Conservation (phyloP, 805 yeast species). For the Blastobotrys chiropterorum region DNA sequence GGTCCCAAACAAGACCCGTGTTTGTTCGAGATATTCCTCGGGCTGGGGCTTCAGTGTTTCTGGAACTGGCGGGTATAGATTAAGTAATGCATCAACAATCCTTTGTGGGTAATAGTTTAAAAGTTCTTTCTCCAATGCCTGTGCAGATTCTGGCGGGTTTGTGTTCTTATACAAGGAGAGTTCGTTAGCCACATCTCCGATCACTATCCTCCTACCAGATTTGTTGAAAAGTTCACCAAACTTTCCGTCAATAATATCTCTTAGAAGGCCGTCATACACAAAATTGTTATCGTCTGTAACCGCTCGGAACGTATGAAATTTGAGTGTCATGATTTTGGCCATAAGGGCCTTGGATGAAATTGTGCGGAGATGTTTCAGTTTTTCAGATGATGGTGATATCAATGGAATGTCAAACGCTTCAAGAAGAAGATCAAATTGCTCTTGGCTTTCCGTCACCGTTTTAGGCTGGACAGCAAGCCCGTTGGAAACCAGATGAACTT, state of each 20-base stretch:
- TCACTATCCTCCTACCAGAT: neutral
- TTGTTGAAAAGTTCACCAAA: slow-evolving; percentile 9
- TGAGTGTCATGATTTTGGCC: slow-evolving; percentile 26
- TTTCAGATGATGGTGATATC: slow-evolving; percentile 18
- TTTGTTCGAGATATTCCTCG: neutral
- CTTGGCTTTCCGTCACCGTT: slow-evolving; percentile 30
- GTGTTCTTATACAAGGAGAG: neutral
- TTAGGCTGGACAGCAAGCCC: slow-evolving; percentile 37
- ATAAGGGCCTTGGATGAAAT: slow-evolving; percentile 19
- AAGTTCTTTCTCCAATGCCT: slow-evolving; percentile 18
- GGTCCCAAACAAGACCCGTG: slow-evolving; percentile 26
- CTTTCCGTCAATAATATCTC: slow-evolving; percentile 27
- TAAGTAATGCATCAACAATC: slow-evolving; percentile 24
- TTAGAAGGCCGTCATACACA: slow-evolving; percentile 28
- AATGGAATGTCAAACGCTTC: slow-evolving; percentile 23
- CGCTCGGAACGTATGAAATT: slow-evolving; percentile 35
- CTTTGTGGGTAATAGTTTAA: slow-evolving; percentile 34
- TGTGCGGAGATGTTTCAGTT: slow-evolving; percentile 21
- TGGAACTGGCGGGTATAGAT: slow-evolving; percentile 22
- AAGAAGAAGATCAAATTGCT: slow-evolving; percentile 34
- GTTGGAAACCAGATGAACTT: slow-evolving; percentile 34
- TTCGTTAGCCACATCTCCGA: neutral
- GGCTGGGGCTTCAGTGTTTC: slow-evolving; percentile 18
- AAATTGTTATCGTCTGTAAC: slow-evolving; percentile 35
- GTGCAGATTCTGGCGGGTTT: neutral